These are phyloP conservation scores for Aeschynomene evenia DNA, from an alignment of 306 rosid genomes.

Conservation along the genomic window DNA sequence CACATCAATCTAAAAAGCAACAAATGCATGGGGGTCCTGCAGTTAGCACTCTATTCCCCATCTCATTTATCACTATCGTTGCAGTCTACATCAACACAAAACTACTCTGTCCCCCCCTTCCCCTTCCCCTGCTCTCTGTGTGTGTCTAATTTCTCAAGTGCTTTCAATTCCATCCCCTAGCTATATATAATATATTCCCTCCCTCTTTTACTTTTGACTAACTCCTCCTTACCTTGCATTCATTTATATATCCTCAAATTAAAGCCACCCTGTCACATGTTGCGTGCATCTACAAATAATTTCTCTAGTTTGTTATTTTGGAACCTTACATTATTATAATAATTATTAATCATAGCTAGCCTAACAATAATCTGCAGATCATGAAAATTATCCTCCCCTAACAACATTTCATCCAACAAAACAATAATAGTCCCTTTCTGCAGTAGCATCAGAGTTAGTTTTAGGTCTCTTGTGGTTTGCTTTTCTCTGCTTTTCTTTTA, in stretches of 20 bases:
- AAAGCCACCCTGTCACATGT: neutral
- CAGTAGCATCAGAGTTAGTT: neutral
- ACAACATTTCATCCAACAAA: neutral
- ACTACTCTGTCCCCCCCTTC: constrained; percentile 37
- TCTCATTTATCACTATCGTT: constrained; percentile 45
- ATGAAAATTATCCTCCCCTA: neutral
- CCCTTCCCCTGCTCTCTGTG: no score
- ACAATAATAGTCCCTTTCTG: neutral
- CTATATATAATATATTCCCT: no score
- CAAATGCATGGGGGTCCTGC: constrained; percentile 58
- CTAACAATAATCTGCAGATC: neutral
- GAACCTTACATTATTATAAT: no score
- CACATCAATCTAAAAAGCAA: no score
- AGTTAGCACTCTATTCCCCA: no score
- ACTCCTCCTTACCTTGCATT: neutral
- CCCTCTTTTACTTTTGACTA: constrained; percentile 34
- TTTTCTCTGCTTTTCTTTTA: neutral
- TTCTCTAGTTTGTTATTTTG: neutral
- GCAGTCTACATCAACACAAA: constrained; percentile 40
- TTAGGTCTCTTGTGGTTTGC: neutral
- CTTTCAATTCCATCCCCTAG: no score
- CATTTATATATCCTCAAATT: neutral
- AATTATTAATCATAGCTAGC: no score
- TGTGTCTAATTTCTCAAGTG: constrained; percentile 30
- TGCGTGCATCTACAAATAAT: neutral